These are phyloP conservation scores for Aspergillus saccharolyticus DNA, from an alignment of 495 filamentous ascomycete species.

Conservation along the genomic window DNA sequence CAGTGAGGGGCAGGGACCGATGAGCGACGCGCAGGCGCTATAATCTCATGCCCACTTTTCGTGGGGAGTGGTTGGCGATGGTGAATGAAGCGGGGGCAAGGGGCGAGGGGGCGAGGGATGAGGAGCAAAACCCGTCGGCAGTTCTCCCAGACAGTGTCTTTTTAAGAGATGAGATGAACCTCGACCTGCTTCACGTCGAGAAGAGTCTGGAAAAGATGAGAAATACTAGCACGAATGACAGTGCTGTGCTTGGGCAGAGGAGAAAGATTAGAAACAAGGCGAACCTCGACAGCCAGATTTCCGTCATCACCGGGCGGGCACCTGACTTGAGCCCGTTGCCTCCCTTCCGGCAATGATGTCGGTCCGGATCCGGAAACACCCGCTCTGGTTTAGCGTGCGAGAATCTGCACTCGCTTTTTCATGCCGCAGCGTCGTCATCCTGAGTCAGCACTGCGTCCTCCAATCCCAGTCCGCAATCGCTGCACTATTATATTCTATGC, in stretches of 20 bases:
- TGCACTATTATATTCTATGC: too few relatives aligned
- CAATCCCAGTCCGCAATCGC: background rate
- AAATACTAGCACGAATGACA: constrained; percentile 11
- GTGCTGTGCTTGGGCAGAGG: constrained; percentile 19
- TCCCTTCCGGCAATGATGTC: constrained; percentile 6
- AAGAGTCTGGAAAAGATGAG: constrained; percentile 1
- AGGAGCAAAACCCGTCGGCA: constrained; percentile 1
- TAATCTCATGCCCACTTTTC: constrained; percentile 17
- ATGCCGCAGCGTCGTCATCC: background rate
- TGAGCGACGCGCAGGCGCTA: constrained; percentile 8
- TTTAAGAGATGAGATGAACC: background rate
- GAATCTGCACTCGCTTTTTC: background rate
- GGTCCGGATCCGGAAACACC: constrained; percentile 6
- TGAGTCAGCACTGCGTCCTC: background rate
- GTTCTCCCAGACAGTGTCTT: constrained; percentile 1
- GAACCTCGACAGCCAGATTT: constrained; percentile 16
- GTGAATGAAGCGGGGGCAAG: constrained; percentile 13
- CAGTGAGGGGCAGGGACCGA: constrained; percentile 4
- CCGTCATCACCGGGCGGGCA: constrained; percentile 19
- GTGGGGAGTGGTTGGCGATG: constrained; percentile 16
- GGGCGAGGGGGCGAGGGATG: constrained; percentile 17
- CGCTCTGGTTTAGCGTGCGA: constrained; percentile 1
- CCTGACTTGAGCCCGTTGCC: constrained; percentile 13
- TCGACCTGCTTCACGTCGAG: background rate
- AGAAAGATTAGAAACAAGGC: constrained; percentile 8